phyloP scores from a whole-genome alignment of 2,329 filamentous ascomycete species.

The Dothideomycetes sp. region DNA sequence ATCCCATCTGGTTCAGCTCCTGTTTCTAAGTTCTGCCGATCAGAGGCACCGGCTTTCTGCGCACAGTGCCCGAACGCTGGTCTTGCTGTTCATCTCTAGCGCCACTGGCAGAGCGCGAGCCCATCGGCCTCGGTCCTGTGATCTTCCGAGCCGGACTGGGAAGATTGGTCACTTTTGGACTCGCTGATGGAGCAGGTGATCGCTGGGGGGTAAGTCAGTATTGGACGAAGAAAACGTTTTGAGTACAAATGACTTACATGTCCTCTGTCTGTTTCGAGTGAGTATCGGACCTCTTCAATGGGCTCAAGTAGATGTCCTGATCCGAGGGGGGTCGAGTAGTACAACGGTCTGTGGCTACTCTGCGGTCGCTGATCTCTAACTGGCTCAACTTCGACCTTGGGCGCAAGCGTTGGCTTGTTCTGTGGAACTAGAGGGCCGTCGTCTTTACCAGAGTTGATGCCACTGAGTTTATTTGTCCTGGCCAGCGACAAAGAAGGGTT shows the following conservation, averaged over 20 bases:
- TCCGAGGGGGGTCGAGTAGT: constrained; percentile 28
- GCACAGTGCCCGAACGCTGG: constrained; percentile 16
- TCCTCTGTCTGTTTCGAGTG: constrained; percentile 38
- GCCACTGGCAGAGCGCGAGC: constrained; percentile 20
- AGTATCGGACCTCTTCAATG: constrained; percentile 44
- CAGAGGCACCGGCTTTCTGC: constrained; percentile 17
- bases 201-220: neutral
- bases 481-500: constrained; percentile 31
- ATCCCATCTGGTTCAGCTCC: no score
- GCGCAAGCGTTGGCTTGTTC: constrained; percentile 17
- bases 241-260: constrained; percentile 19
- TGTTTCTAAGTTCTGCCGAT: no score
- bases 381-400: constrained; percentile 12
- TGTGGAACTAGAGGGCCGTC: constrained; percentile 52
- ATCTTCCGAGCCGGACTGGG: constrained; percentile 30
- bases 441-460: constrained; percentile 46
- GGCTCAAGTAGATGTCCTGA: constrained; percentile 36
- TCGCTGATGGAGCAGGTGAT: constrained; percentile 11
- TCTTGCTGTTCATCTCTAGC: constrained; percentile 2
- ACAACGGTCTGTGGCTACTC: constrained; percentile 12
- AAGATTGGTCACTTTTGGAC: constrained; percentile 2
- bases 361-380: constrained; percentile 7
- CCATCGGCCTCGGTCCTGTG: constrained; percentile 42
- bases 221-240: neutral
- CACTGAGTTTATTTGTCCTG: constrained; percentile 14